These are phyloP conservation scores for Seiridium unicorne DNA, from an alignment of 2,329 filamentous ascomycete species.

Conservation along the genomic window DNA sequence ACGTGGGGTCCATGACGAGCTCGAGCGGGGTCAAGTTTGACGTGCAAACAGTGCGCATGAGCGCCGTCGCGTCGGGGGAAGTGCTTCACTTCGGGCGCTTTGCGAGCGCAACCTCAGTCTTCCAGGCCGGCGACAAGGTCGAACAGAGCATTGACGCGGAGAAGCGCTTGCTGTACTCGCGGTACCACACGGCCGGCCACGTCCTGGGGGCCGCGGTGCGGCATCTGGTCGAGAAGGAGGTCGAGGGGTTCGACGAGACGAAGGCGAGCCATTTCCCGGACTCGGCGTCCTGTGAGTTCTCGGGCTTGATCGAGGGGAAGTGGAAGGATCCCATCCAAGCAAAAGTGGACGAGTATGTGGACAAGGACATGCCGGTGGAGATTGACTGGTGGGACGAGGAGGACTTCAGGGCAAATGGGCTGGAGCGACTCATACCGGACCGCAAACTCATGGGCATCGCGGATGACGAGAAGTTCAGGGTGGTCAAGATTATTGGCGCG, in stretches of 20 bases:
- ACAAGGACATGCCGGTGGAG: slow-evolving; percentile 53
- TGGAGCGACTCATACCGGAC: slow-evolving; percentile 57
- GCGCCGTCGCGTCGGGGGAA: slow-evolving; percentile 43
- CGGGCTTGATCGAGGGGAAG: slow-evolving; percentile 62
- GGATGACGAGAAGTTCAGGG: slow-evolving; percentile 56
- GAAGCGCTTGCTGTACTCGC: slow-evolving; percentile 62
- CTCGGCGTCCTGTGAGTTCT: slow-evolving; percentile 66
- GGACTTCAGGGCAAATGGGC: slow-evolving; percentile 52
- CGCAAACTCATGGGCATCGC: slow-evolving; percentile 32
- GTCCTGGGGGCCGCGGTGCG: slow-evolving; percentile 68
- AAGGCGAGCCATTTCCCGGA: slow-evolving; percentile 74
- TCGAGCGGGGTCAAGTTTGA: slow-evolving; percentile 37
- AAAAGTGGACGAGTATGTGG: slow-evolving; percentile 58
- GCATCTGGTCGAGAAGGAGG: slow-evolving; percentile 48
- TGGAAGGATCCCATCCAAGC: slow-evolving; percentile 62
- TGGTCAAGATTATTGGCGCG: slow-evolving; percentile 67
- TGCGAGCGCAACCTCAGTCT: slow-evolving; percentile 22
- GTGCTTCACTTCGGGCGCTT: slow-evolving; percentile 69
- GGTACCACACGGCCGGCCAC: slow-evolving; percentile 73
- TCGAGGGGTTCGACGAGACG: slow-evolving; percentile 59
- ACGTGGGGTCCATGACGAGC: slow-evolving; percentile 56
- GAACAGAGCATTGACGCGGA: slow-evolving; percentile 58
- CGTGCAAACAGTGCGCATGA: slow-evolving; percentile 57
- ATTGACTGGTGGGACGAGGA: slow-evolving; percentile 68
- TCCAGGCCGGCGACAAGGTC: slow-evolving; percentile 42